phyloP scores from a whole-genome alignment of 371 early-diverging fungal species.

The Funneliformis caledonium region DNA sequence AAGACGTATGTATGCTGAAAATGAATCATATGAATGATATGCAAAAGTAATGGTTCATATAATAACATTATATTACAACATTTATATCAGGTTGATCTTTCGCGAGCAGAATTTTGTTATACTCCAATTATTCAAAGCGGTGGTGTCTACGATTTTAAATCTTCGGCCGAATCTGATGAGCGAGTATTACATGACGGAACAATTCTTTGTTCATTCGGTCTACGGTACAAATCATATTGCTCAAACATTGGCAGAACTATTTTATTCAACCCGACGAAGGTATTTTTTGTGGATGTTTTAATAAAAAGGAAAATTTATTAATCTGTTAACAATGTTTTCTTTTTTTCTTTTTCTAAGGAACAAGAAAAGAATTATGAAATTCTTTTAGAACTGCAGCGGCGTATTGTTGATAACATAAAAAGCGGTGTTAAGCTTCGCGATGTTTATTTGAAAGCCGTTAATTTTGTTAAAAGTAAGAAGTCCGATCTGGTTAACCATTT shows the following conservation, averaged over 20 bases:
- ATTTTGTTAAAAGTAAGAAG: constrained; percentile 73
- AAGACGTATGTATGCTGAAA: constrained; percentile 59
- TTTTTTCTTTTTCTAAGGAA: constrained; percentile 45
- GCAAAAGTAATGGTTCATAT: not conserved
- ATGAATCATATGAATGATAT: not conserved
- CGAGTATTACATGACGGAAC: constrained; percentile 79
- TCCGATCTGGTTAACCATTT: constrained; percentile 88
- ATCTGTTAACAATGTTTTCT: not conserved
- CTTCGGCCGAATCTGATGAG: constrained; percentile 78
- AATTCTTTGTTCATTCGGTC: constrained; percentile 90
- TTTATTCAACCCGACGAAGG: constrained; percentile 88
- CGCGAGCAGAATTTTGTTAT: constrained; percentile 89
- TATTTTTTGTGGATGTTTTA: constrained; percentile 18
- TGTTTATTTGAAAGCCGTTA: constrained; percentile 73
- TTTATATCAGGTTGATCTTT: constrained; percentile 45
- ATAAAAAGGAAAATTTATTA: not conserved
- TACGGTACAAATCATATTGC: constrained; percentile 93
- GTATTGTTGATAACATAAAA: constrained; percentile 69
- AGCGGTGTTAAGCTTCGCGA: constrained; percentile 82
- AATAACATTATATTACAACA: not conserved
- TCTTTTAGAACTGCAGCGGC: constrained; percentile 80
- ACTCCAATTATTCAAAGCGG: constrained; percentile 97
- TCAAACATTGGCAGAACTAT: constrained; percentile 93
- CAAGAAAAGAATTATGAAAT: constrained; percentile 94
- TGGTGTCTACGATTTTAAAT: constrained; percentile 87